Base-by-base conservation (phyloP, 805 yeast genomes). In the Wickerhamiella musiphila region DNA sequence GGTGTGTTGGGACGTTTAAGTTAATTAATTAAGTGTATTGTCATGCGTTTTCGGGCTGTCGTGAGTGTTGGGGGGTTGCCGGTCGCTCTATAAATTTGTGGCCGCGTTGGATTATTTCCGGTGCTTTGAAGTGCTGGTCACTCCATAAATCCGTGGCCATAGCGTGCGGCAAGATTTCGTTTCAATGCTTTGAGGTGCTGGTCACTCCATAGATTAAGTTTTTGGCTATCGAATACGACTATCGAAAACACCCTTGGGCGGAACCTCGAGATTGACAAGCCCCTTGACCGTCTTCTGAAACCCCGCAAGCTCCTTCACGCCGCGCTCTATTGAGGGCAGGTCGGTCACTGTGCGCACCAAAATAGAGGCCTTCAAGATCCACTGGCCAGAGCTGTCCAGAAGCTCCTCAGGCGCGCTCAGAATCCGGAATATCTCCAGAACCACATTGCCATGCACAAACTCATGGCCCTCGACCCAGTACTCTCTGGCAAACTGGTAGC, bases 171-270 rank as follows among this genome's bases (percentile, higher is more conserved):
- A n/a, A n/a, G n/a, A n/a, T n/a, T n/a, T n/a, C n/a, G n/a, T n/a
- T n/a, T n/a, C n/a, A n/a, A n/a, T n/a, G n/a, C n/a, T n/a, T n/a
- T n/a, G n/a, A n/a, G n/a, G n/a, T n/a, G n/a, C n/a, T n/a, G n/a
- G n/a, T n/a, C n/a, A n/a, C n/a, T n/a, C n/a, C n/a, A n/a, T n/a
- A n/a, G n/a, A n/a, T n/a, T n/a, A n/a, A n/a, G n/a, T n/a, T n/a
- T n/a, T n/a, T n/a, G n/a, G n/a, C n/a, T n/a, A n/a, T n/a, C 58
- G 42, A 18, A 77, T 63, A 42, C 93, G 65, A 1, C 84, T 70
- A 50, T 83, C 94, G 82, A 83, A 79, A 17, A 64, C 60, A 48
- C 69, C 70, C 39, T 94, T 63, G 46, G 79, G 90, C 4, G 93
- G 93, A 20, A 78, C 67, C 13, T 61, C 68, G 29, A 84, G 60